phyloP scores from a whole-genome alignment of 352 stramenopile genomes.

The Globisporangium solare region DNA sequence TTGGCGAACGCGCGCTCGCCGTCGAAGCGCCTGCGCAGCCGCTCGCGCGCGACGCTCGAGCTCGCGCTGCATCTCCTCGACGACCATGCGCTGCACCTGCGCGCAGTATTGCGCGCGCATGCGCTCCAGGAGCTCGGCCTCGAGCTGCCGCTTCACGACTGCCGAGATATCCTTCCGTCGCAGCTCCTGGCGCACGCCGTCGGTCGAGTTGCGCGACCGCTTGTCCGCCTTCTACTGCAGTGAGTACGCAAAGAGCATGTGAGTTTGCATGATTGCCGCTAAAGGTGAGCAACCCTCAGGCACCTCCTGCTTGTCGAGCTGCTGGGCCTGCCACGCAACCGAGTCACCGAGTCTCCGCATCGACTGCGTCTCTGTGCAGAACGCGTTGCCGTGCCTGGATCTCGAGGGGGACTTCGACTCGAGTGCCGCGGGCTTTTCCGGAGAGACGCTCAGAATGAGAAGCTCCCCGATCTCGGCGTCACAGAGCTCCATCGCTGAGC shows the following conservation, averaged over 20 bases:
- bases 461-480: conserved; percentile 64
- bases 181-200: conserved; percentile 43
- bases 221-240: conserved; percentile 41
- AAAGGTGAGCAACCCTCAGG: neutral
- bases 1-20: conserved; percentile 48
- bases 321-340: conserved; percentile 49
- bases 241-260: neutral
- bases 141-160: conserved; percentile 25
- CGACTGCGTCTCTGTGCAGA: conserved; percentile 57
- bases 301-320: conserved; percentile 48
- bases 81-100: conserved; percentile 45
- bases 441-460: conserved; percentile 24
- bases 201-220: conserved; percentile 43
- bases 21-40: conserved; percentile 48
- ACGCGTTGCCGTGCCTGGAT: neutral
- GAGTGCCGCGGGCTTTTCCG: neutral
- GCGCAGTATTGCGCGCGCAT: conserved; percentile 54
- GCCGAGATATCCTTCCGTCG: conserved; percentile 35
- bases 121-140: conserved; percentile 58
- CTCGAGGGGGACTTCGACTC: neutral
- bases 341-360: conserved; percentile 35
- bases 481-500: conserved; percentile 25
- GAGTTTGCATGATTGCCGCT: neutral
- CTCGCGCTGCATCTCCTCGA: conserved; percentile 64
- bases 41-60: conserved; percentile 39